Conservation (phyloP, 371 early-diverging fungal genomes). For the Dinochytrium kinnereticum region DNA sequence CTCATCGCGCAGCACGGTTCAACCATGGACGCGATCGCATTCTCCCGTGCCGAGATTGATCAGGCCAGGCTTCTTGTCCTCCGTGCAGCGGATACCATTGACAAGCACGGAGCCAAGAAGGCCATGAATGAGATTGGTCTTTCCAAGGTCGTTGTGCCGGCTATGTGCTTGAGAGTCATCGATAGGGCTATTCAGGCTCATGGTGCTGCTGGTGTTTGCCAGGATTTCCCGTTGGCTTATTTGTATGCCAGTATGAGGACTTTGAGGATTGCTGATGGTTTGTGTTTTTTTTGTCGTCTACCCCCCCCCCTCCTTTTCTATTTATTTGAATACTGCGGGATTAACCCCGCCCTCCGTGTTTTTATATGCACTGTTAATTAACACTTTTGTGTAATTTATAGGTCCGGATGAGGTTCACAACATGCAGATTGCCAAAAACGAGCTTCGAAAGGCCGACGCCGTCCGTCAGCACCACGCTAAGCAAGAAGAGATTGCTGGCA, state of each 20-base stretch:
- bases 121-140: conserved; percentile 92
- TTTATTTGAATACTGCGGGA: too few relatives aligned
- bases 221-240: conserved; percentile 84
- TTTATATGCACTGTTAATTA: too few relatives aligned
- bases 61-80: conserved; percentile 87
- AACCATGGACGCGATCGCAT: conserved; percentile 78
- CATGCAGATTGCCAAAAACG: conserved; percentile 71
- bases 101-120: conserved; percentile 79
- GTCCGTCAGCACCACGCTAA: conserved; percentile 31
- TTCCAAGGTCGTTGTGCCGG: conserved; percentile 91
- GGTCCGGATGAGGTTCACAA: conserved; percentile 86
- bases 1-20: conserved; percentile 81
- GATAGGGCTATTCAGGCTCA: conserved; percentile 89
- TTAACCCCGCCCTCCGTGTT: too few relatives aligned
- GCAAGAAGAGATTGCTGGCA: conserved; percentile 30
- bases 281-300: too few relatives aligned
- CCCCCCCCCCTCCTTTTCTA: too few relatives aligned
- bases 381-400: too few relatives aligned
- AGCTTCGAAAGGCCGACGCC: conserved; percentile 55
- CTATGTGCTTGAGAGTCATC: conserved; percentile 69
- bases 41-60: conserved; percentile 89
- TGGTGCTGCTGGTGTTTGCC: conserved; percentile 90
- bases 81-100: conserved; percentile 89
- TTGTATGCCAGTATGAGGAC: conserved; percentile 85
- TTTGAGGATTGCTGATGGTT: conserved; percentile 89